Base-by-base conservation (phyloP, 192 early-diverging fungal genomes). In the Funneliformis mosseae region DNA sequence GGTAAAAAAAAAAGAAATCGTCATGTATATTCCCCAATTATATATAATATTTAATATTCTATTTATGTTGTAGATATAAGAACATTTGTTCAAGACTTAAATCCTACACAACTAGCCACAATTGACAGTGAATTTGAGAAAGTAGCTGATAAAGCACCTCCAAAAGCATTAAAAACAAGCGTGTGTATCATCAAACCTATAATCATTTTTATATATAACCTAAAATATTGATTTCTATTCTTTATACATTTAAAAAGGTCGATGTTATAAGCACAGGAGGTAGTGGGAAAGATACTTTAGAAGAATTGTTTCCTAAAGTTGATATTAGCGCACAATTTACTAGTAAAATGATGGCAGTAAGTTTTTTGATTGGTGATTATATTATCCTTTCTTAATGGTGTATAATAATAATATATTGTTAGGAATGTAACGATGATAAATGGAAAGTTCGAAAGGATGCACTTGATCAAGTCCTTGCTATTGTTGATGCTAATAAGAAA, bases 381-480 rank as follows among this genome's bases (percentile, higher is more conserved):
- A 12, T n/a, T 16, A 8, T 70, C 9, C 8, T n/a, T 43, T 18
- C 38, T 21, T 23, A 33, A 23, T 70, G 12, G n/a, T 41, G 33
- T 66, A 25, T 12, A 9, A 50, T 18, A 18, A 42, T n/a, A 28
- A 50, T 70, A 45, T 28, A 83, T 55, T 48, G 23, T 8, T 75
- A 94, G 61, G 89, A 94, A 39, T 89, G 95, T 64, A 88, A 87
- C 38, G 94, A 97, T 84, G 87, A 88, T 68, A 93, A 96, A 72
- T 99, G 98, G 98, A 97, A 97, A 83, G 87, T 91, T 50, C 91
- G 98, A 66, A 97, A 98, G 82, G 96, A 95, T 50, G 98, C 87
- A 1, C 81, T 99, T 69, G 97, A 98, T 9, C 91, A 94, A 80
- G 88, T 98, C 10, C 84, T 89, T 27, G 89, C 81, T 2, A 91